phyloP scores from a whole-genome alignment of 2,329 filamentous ascomycete species.

The Graphiopsis chlorocephala region DNA sequence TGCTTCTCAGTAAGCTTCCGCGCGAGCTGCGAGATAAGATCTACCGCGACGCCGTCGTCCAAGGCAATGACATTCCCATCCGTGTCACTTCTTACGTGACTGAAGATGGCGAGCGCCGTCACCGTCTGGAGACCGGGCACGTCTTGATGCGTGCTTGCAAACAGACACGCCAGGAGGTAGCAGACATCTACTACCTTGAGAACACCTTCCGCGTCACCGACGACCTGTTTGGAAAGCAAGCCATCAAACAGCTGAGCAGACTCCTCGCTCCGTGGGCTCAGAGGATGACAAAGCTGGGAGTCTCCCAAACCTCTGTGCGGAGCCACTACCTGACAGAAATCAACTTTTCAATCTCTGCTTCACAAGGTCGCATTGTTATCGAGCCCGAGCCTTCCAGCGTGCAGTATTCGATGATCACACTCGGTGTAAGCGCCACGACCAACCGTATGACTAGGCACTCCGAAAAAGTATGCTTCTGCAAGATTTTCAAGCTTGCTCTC shows the following conservation, averaged over 20 bases:
- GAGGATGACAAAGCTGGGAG: not conserved
- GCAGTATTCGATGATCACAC: not conserved
- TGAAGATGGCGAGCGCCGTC: not conserved
- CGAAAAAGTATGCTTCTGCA: not conserved
- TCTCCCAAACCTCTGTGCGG: not conserved
- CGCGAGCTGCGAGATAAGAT: constrained; percentile 20
- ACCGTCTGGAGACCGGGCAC: not conserved
- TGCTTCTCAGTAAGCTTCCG: constrained; percentile 17
- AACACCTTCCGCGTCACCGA: constrained; percentile 20
- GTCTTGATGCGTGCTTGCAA: constrained; percentile 8
- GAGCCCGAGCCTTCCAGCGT: not conserved
- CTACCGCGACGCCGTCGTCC: constrained; percentile 15
- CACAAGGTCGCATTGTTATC: not conserved
- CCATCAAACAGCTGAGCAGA: not conserved
- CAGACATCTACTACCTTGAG: constrained; percentile 21
- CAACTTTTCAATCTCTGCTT: not conserved
- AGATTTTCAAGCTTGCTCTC: not conserved
- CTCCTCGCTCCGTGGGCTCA: not conserved
- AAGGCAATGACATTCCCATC: not conserved
- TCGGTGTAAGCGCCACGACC: not conserved
- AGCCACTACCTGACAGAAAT: not conserved
- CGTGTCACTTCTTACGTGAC: not conserved
- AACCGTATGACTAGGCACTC: not conserved
- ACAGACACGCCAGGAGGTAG: constrained; percentile 17
- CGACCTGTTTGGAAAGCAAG: not conserved